Percentiles rank a stretch among this genome's conserved stretches.
phyloP scores from a whole-genome alignment of 2,329 filamentous ascomycete genomes.

The Exophiala xenobiotica region DNA sequence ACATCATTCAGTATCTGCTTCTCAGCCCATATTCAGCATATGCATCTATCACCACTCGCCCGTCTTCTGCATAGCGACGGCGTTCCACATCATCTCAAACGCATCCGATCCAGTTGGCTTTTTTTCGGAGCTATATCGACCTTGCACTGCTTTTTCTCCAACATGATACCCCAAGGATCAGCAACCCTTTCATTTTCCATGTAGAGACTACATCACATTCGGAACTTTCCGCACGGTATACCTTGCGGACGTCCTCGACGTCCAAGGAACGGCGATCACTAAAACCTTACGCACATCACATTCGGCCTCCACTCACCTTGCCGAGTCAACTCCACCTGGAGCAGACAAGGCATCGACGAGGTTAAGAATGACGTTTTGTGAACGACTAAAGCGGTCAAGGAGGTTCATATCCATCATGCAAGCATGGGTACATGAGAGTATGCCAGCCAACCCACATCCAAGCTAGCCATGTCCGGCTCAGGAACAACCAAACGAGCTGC shows the following conservation, averaged over 20 bases:
- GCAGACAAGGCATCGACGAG: too few species aligned
- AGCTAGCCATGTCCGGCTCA: too few species aligned
- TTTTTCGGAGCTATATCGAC: background rate
- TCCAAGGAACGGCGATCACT: too few species aligned
- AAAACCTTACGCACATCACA: too few species aligned
- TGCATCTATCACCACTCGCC: background rate
- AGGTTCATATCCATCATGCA: too few species aligned
- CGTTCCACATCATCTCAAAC: slow-evolving; percentile 6
- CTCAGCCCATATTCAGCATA: background rate
- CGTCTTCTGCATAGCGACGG: slow-evolving; percentile 13
- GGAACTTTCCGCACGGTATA: background rate
- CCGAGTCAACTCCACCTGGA: too few species aligned
- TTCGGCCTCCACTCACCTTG: too few species aligned
- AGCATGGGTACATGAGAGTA: too few species aligned
- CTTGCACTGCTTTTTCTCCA: background rate
- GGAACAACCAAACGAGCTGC: too few species aligned
- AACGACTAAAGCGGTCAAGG: too few species aligned
- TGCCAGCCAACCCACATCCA: too few species aligned
- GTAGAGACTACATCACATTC: background rate
- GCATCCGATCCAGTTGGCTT: background rate
- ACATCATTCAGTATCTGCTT: background rate
- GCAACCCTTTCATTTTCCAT: background rate
- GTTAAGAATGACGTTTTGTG: too few species aligned
- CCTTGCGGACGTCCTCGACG: background rate
- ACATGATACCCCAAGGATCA: background rate